Conservation (phyloP, 306 rosid species). For the Trifolium repens region DNA sequence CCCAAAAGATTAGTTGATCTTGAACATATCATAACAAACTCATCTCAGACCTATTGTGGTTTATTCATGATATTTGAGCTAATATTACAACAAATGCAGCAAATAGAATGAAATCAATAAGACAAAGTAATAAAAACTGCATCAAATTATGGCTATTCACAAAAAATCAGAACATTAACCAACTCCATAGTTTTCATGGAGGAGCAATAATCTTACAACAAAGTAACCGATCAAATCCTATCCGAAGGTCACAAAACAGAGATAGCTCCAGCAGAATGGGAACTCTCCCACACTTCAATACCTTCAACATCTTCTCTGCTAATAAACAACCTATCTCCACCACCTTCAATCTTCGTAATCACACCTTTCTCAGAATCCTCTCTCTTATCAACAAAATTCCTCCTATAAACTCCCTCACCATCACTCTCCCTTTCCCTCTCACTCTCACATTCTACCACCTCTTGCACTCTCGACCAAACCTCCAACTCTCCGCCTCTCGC, state of each 20-base stretch:
- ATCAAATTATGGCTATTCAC: slow-evolving; percentile 24
- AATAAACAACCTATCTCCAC: slow-evolving; percentile 83
- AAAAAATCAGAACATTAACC: slow-evolving; percentile 22
- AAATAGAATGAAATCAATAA: not conserved
- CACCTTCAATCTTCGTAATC: slow-evolving; percentile 80
- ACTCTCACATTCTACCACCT: slow-evolving; percentile 11
- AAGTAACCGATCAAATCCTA: slow-evolving; percentile 10
- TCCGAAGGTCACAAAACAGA: slow-evolving; percentile 42
- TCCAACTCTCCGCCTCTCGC: slow-evolving; percentile 80
- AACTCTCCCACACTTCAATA: slow-evolving; percentile 91
- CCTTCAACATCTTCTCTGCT: slow-evolving; percentile 82
- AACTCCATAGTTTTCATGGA: slow-evolving; percentile 25
- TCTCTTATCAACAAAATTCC: slow-evolving; percentile 77
- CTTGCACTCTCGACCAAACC: slow-evolving; percentile 73
- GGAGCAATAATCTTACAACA: slow-evolving; percentile 30
- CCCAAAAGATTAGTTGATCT: slow-evolving; percentile 19
- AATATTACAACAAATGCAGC: slow-evolving; percentile 5
- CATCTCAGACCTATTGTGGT: slow-evolving; percentile 11
- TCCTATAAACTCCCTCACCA: slow-evolving; percentile 59
- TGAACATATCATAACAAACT: not conserved
- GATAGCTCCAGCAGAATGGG: slow-evolving; percentile 56
- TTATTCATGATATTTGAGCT: slow-evolving; percentile 11
- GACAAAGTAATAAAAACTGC: slow-evolving; percentile 14
- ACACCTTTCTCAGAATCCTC: slow-evolving; percentile 73
- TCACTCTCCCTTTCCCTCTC: slow-evolving; percentile 44